Percentiles rank a stretch among this genome's conserved stretches.
phyloP scores from a whole-genome alignment of 139 green algal genomes.

The Volvox africanus region DNA sequence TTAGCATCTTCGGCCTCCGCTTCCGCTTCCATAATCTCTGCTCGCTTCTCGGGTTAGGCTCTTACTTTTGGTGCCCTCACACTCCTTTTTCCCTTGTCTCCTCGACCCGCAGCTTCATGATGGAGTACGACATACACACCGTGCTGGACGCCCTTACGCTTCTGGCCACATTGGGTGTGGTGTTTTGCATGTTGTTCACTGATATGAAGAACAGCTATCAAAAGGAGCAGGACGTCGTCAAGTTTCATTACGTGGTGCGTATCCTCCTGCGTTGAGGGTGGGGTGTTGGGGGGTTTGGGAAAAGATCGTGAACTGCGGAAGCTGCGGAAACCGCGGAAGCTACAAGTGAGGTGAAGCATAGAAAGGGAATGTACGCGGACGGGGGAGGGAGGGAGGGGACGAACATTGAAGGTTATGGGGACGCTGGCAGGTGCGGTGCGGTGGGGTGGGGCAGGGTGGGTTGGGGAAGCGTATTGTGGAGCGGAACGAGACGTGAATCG shows the following conservation, averaged over 20 bases:
- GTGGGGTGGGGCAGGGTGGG: background rate
- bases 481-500: background rate
- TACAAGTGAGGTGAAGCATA: too few species aligned
- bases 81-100: background rate
- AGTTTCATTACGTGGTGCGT: slow-evolving; percentile 83
- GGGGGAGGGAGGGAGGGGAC: background rate
- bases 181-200: slow-evolving; percentile 85
- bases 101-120: slow-evolving; percentile 89
- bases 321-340: too few species aligned
- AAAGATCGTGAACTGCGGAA: too few species aligned
- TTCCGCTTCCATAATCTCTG: too few species aligned
- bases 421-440: too few species aligned
- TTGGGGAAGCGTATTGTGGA: background rate
- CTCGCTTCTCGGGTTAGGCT: too few species aligned
- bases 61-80: background rate
- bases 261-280: too few species aligned
- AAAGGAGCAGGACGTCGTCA: slow-evolving; percentile 86
- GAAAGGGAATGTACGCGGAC: too few species aligned
- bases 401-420: background rate
- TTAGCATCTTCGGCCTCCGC: too few species aligned
- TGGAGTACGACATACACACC: slow-evolving; percentile 99
- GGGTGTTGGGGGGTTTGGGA: background rate
- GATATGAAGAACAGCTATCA: slow-evolving; percentile 88
- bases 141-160: slow-evolving; percentile 94
- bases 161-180: slow-evolving; percentile 86